A percentile compares a stretch with the other conserved stretches of the same genome.
Conservation (phyloP, 73 alveolate species). For the Urostyla sp. region DNA sequence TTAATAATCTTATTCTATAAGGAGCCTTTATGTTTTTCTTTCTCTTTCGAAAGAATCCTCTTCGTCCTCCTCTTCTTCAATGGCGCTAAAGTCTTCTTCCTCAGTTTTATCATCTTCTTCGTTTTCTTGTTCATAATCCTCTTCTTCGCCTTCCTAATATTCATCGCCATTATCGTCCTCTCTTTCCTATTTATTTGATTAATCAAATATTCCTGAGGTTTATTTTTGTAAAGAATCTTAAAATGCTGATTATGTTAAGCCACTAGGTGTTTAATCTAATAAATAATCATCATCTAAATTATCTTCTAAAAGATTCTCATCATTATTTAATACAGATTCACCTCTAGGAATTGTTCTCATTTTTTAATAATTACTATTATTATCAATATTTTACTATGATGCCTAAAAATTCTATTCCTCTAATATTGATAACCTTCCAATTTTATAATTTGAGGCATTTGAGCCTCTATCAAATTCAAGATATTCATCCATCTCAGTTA, state of each 20-base stretch:
- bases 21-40: slow-evolving; percentile 3
- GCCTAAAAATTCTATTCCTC: slow-evolving; percentile 1
- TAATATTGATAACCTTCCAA: slow-evolving; percentile 20
- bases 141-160: slow-evolving; percentile 13
- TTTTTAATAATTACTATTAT: too few species aligned
- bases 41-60: slow-evolving; percentile 51
- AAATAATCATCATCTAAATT: slow-evolving; percentile 20
- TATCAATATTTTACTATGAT: not conserved
- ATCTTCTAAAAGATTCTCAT: slow-evolving; percentile 36
- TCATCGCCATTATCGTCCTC: slow-evolving; percentile 28
- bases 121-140: not conserved
- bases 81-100: slow-evolving; percentile 19
- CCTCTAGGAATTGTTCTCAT: too few species aligned
- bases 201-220: slow-evolving; percentile 6
- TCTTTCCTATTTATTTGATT: not conserved
- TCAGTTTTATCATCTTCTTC: not conserved
- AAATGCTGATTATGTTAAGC: too few species aligned
- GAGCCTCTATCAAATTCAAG: too few species aligned
- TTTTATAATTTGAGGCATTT: not conserved
- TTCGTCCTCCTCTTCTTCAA: slow-evolving; percentile 49
- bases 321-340: not conserved
- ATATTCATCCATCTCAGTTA: not conserved
- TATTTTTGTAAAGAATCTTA: too few species aligned
- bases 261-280: slow-evolving; percentile 18
- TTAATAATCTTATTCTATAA: slow-evolving; percentile 1